phyloP scores from a whole-genome alignment of 2,329 filamentous ascomycete genomes.

The Colletotrichum plurivorum region DNA sequence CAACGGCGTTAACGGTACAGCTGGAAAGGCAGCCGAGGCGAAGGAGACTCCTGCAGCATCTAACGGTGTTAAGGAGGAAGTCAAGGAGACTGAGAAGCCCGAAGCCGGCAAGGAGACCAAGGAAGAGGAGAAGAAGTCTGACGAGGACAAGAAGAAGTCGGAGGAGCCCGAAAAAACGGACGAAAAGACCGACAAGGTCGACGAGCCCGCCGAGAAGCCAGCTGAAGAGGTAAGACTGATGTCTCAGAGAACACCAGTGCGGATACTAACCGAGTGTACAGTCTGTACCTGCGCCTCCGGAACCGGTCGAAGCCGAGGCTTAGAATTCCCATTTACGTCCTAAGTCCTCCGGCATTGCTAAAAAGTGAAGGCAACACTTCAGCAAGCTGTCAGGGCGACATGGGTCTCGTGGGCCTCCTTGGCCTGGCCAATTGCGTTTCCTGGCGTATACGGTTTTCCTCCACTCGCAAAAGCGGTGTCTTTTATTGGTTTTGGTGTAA shows the following conservation, averaged over 20 bases:
- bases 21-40: slow-evolving; percentile 58
- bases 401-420: slow-evolving; percentile 22
- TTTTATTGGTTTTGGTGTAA: slow-evolving; percentile 39
- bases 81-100: slow-evolving; percentile 49
- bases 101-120: slow-evolving; percentile 46
- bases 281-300: slow-evolving; percentile 47
- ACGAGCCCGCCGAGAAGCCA: slow-evolving; percentile 40
- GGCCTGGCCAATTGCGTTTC: slow-evolving; percentile 37
- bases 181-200: slow-evolving; percentile 46
- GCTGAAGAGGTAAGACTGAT: slow-evolving; percentile 53
- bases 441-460: slow-evolving; percentile 41
- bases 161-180: slow-evolving; percentile 48
- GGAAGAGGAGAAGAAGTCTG: slow-evolving; percentile 49
- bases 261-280: slow-evolving; percentile 19
- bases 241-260: slow-evolving; percentile 4
- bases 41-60: slow-evolving; percentile 48
- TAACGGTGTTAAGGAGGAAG: slow-evolving; percentile 57
- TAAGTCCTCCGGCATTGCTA: slow-evolving; percentile 1
- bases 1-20: slow-evolving; percentile 65
- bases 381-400: slow-evolving; percentile 17
- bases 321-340: slow-evolving; percentile 43
- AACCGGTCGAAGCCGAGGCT: slow-evolving; percentile 55
- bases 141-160: slow-evolving; percentile 50
- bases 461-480: slow-evolving; percentile 36
- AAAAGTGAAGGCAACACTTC: slow-evolving; percentile 29